Evolutionary conservation across 176 grass and related monocot species (phyloP).

Genomic region (Poa pratensis): DNA sequence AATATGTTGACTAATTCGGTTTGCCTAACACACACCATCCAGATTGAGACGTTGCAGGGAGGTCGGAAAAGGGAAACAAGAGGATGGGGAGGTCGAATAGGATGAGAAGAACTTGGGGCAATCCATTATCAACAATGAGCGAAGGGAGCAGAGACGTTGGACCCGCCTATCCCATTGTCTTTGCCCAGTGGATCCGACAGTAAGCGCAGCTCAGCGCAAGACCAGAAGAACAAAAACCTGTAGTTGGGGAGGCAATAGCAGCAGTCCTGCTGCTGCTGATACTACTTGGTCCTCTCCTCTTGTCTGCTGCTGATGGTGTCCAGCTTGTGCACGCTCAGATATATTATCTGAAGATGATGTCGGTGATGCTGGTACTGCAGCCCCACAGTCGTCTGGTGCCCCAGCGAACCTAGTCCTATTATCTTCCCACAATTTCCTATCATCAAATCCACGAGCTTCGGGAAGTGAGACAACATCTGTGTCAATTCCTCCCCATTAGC

Average conservation of each 20-base stretch:
- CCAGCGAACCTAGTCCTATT: not conserved
- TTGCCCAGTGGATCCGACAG: not conserved
- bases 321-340: not conserved
- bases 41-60: rapidly evolving
- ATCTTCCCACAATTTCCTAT: not conserved
- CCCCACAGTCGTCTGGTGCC: not conserved
- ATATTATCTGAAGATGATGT: not conserved
- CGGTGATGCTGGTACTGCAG: rapidly evolving
- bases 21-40: rapidly evolving
- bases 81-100: not conserved
- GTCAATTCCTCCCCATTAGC: conserved; percentile 4
- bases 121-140: rapidly evolving
- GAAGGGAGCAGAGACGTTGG: not conserved
- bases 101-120: not conserved
- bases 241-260: conserved; percentile 4
- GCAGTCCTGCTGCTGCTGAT: not conserved
- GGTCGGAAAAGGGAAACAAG: not conserved
- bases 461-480: not conserved
- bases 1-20: no score
- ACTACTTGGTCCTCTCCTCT: not conserved
- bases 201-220: not conserved
- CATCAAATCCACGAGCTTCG: rapidly evolving
- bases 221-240: rapidly evolving
- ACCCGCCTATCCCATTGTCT: not conserved
- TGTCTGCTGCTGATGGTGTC: not conserved